phyloP scores from a whole-genome alignment of 2,329 filamentous ascomycete species.

The Colletotrichum sp. region DNA sequence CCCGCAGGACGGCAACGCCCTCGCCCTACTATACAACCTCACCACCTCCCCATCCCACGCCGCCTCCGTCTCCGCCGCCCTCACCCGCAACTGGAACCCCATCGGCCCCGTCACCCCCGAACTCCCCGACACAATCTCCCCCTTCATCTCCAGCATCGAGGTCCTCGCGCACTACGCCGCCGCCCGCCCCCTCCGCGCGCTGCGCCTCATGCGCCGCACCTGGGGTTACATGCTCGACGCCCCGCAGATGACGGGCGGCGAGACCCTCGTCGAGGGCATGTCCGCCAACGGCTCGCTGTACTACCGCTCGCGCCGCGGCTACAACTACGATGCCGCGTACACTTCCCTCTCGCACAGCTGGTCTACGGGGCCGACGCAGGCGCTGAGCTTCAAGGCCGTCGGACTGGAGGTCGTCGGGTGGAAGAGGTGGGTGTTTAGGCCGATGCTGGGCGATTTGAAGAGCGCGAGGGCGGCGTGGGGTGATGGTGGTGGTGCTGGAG shows the following conservation, averaged over 20 bases:
- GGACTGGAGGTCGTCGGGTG: conserved; percentile 29
- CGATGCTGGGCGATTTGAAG: conserved; percentile 24
- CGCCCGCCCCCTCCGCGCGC: conserved; percentile 23
- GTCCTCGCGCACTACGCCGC: conserved; percentile 35
- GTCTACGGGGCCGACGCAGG: conserved; percentile 33
- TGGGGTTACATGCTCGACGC: conserved; percentile 34
- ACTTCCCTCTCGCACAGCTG: conserved; percentile 39
- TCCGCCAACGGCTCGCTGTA: conserved; percentile 38
- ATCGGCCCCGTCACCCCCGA: conserved; percentile 35
- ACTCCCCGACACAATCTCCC: conserved; percentile 38
- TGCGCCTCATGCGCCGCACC: conserved; percentile 31
- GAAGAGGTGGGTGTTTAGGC: conserved; percentile 30
- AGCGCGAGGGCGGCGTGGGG: conserved; percentile 23
- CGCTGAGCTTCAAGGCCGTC: conserved; percentile 29
- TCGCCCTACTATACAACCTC: conserved; percentile 42
- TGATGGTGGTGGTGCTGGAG: not conserved
- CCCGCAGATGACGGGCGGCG: conserved; percentile 37
- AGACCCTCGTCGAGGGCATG: conserved; percentile 39
- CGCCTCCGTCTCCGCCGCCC: conserved; percentile 20
- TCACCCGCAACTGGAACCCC: conserved; percentile 29
- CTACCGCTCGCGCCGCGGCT: conserved; percentile 34
- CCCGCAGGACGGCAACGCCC: conserved; percentile 55
- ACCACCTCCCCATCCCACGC: conserved; percentile 17
- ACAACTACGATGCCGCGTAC: conserved; percentile 34
- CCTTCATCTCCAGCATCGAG: conserved; percentile 38